These are phyloP conservation scores for Saitozyma podzolica DNA, from an alignment of 768 basidiomycete genomes.

Conservation along the genomic window DNA sequence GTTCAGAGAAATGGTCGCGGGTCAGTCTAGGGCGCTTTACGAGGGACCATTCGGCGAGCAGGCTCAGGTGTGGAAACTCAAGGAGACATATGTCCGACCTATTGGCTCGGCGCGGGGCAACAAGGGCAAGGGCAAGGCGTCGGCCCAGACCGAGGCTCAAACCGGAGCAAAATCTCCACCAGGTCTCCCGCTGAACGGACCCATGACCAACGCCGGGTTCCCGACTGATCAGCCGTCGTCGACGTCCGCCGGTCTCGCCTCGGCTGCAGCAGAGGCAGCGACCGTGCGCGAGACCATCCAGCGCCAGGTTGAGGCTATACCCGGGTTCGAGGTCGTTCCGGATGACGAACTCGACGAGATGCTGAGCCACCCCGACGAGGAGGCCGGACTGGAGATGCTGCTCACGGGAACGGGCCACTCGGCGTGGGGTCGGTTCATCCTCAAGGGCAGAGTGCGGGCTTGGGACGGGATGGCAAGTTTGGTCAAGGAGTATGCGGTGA, in stretches of 20 bases:
- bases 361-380: conserved; percentile 26
- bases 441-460: conserved; percentile 47
- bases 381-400: conserved; percentile 44
- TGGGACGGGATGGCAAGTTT: conserved; percentile 53
- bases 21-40: conserved; percentile 67
- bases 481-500: conserved; percentile 53
- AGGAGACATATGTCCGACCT: conserved; percentile 43
- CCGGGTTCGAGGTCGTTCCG: conserved; percentile 43
- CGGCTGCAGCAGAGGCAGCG: conserved; percentile 33
- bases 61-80: conserved; percentile 82
- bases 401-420: conserved; percentile 51
- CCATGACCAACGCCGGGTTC: conserved; percentile 40
- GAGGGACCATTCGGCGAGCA: conserved; percentile 76
- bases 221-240: conserved; percentile 22
- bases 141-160: conserved; percentile 5
- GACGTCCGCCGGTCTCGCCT: conserved; percentile 22
- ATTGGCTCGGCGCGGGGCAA: conserved; percentile 7
- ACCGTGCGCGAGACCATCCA: conserved; percentile 37
- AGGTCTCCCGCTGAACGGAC: conserved; percentile 35
- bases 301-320: conserved; percentile 37
- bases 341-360: conserved; percentile 31
- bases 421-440: conserved; percentile 51
- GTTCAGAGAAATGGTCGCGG: conserved; percentile 58
- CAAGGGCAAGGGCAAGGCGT: conserved; percentile 9
- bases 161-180: conserved; percentile 3